Evolutionary conservation across 2,329 filamentous ascomycete species (phyloP), one percentile per base, ranked within the genome.

Genomic region (Xylariaceae sp.): DNA sequence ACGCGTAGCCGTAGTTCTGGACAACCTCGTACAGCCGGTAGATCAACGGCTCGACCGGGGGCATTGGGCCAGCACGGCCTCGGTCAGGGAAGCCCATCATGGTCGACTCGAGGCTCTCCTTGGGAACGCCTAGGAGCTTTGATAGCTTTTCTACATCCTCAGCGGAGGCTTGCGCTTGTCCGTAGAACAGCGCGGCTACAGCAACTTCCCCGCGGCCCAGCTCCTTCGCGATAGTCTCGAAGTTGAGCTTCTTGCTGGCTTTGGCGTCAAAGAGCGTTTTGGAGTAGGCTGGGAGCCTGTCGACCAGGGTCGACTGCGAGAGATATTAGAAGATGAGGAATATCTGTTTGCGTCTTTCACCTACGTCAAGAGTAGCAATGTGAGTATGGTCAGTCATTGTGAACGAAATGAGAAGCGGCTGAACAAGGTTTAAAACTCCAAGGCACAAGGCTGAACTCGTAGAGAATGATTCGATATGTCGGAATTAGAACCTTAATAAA

Each of bases 1-100:
- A 96, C 1, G 90, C 87, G 64, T 95, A 94, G 1, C 91, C 91
- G 59, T 96, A 96, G 64, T 95, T 97, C 70, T 96, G 90, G 48
- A 97, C 84, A 61, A 96, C 86, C 73, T 97, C 91, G 64, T 89
- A 96, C 45, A 96, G 64, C 2, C 91, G 75, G 65, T 97, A 97
- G 60, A 96, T 90, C 53, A 94, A 67, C 4, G 89, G 89, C 62
- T 95, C 89, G 44, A 79, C 82, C 0, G 87, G 87, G 1, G 87
- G 88, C 87, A 93, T 90, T 43, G 89, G 85, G 1, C 88, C 79
- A 0, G 83, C 78, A 39, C 81, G 74, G 26, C 90, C 90, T 3
- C 90, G 79, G 63, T 95, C 87, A 0, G 89, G 90, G 57, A 87
- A 90, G 0, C 81, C 85, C 26, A 72, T 71, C 48, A 93, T 72